Base-by-base conservation (phyloP, 1,284 basidiomycete genomes). In the Caloboletus inedulis region DNA sequence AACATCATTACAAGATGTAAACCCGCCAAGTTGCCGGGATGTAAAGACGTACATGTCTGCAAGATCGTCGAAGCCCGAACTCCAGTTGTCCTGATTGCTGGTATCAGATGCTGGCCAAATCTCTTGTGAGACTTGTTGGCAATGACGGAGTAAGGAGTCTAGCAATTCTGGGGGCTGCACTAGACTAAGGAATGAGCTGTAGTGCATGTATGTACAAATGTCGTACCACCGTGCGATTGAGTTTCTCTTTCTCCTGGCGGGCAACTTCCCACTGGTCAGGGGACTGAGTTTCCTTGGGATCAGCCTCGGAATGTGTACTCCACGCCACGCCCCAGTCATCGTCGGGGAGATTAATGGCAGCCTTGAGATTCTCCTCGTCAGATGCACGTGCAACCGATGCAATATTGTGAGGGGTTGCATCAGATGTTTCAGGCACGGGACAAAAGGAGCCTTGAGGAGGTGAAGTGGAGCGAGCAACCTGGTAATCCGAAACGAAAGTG, bases 191-290 rank as follows among this genome's bases (percentile, higher is more conserved):
- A 37, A 57, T 63, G 64, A 61, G 53, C 27, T 40, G 48, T 59
- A 51, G 53, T 53, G 52, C 18, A 29, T 53, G 47, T 16, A 34
- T 56, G 47, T 48, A 53, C 46, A 53, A 50, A 41, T 10, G 47
- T 44, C 56, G 77, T 69, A 88, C 87, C 64, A 87, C 80, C 64
- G 77, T 74, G 44, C 74, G 75, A 63, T 87, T 80, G 60, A 80
- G 74, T 55, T 74, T 77, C 55, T 78, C 78, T 60, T 85, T 84
- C 57, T 77, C 72, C 60, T 72, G 72, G 56, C 72, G 77, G 5
- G 86, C 84, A n/a, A 69, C 61, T 58, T 85, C 84, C 87, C 87
- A 89, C 66, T 85, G 83, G 60, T 89, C 85, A 7, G 70, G 60
- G 2, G 58, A 56, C 7, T 55, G 64, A 3, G 60, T 58, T n/a